Evolutionary conservation across 2,329 filamentous ascomycete species (phyloP), one percentile per base, ranked within the genome.

Genomic region (Nigrospora sphaerica): DNA sequence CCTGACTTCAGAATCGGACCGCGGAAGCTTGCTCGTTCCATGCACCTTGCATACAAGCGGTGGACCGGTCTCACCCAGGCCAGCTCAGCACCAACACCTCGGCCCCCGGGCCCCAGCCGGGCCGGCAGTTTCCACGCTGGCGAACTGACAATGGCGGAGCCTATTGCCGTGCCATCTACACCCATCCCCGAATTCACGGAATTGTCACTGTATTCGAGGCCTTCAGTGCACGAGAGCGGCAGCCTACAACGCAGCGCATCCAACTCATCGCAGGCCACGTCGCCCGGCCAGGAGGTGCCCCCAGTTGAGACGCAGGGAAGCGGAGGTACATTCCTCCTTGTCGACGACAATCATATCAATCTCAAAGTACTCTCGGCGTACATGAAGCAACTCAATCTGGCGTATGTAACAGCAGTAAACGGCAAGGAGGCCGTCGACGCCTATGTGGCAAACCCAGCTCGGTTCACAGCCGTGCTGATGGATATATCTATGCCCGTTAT

Each of bases 401-500:
- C 57, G 12, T 54, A 55, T 41, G 47, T 52, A n/a, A 65, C 60
- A 2, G 68, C 66, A 3, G 56, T 48, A 6, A 62, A 70, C 44
- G 67, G 67, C n/a, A 56, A 61, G 7, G 62, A 67, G 53, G 66
- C 67, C 1, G 54, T 69, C 7, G 57, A 66, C n/a, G 47, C 49
- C 4, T 67, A 65, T 49, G 56, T 62, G 42, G 44, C 38, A 12
- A 33, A 45, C 19, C 46, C 50, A 4, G 17, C 23, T 10, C 14
- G 31, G 3, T 49, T 42, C 41, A n/a, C 31, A 6, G 46, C 46
- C 19, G 42, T 51, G 13, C 33, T 52, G 6, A 52, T 48, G 43
- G 72, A 74, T 51, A 64, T 72, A 10, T 68, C 60, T 53, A 74
- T 75, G 71, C 71, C 71, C 0, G 57, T 71, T 10, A 62, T 74